Evolutionary conservation across 768 basidiomycete genomes (phyloP).

Genomic region (Trametes cinnabarina): DNA sequence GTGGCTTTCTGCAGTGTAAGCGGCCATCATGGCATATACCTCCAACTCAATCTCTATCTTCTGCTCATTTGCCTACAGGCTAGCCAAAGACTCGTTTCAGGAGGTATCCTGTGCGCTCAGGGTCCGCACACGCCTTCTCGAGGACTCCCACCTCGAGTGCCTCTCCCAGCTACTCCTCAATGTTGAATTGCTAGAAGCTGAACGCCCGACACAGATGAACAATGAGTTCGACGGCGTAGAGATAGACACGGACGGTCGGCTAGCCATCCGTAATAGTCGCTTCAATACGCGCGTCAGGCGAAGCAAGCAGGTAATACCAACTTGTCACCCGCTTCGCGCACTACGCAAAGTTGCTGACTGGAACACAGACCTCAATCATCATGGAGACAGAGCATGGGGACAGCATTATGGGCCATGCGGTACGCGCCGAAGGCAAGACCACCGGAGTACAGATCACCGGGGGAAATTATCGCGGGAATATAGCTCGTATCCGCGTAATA

Average conservation of each 20-base stretch:
- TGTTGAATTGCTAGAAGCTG: conserved; percentile 33
- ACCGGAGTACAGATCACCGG: conserved; percentile 34
- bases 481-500: conserved; percentile 37
- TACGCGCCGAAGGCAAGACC: conserved; percentile 32
- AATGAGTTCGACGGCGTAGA: conserved; percentile 35
- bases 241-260: conserved; percentile 27
- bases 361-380: conserved; percentile 33
- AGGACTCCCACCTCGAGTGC: conserved; percentile 32
- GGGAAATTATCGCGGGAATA: conserved; percentile 22
- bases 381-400: conserved; percentile 34
- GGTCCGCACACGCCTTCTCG: conserved; percentile 20
- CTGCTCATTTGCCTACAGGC: conserved; percentile 18
- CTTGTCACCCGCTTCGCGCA: too few species aligned
- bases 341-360: neutral
- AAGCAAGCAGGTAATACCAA: conserved; percentile 35
- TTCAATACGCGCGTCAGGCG: conserved; percentile 42
- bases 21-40: too few species aligned
- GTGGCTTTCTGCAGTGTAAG: conserved; percentile 36
- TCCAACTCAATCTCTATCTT: too few species aligned
- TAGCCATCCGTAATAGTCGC: conserved; percentile 37
- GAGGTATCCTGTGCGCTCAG: neutral
- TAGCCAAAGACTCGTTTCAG: conserved; percentile 17
- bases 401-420: conserved; percentile 34
- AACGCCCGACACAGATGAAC: conserved; percentile 32
- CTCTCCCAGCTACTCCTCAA: conserved; percentile 34